Percentiles rank a stretch among this genome's conserved stretches.
phyloP scores from a whole-genome alignment of 768 basidiomycete species.

The Coprinopsis strossmayeri region DNA sequence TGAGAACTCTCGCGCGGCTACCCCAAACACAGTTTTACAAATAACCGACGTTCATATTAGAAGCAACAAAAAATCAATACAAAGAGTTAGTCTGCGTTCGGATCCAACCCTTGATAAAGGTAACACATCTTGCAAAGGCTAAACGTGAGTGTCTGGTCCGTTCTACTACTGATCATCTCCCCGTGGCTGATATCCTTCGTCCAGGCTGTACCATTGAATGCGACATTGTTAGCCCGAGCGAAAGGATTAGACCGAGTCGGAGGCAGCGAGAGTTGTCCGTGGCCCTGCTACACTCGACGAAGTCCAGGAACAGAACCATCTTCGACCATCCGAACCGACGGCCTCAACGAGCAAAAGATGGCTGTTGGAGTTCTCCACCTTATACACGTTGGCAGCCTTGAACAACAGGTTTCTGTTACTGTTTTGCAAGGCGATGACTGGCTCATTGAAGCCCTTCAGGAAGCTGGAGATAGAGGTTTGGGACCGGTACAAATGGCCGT shows the following conservation, averaged over 20 bases:
- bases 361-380: not conserved
- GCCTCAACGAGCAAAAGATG: slow-evolving; percentile 16
- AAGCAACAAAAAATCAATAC: too few species aligned
- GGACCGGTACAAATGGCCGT: slow-evolving; percentile 17
- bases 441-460: slow-evolving; percentile 14
- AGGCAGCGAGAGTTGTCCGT: slow-evolving; percentile 8
- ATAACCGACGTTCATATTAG: too few species aligned
- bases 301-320: slow-evolving; percentile 16
- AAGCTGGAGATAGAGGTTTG: slow-evolving; percentile 14
- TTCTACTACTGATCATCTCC: slow-evolving; percentile 14
- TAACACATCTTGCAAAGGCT: slow-evolving; percentile 14
- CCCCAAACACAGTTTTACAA: too few species aligned
- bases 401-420: slow-evolving; percentile 10
- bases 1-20: too few species aligned
- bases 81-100: slow-evolving; percentile 1
- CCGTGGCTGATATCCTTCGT: slow-evolving; percentile 19
- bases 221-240: slow-evolving; percentile 13
- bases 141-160: slow-evolving; percentile 14
- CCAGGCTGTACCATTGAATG: slow-evolving; percentile 9
- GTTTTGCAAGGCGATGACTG: slow-evolving; percentile 15
- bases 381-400: slow-evolving; percentile 15
- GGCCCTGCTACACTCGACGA: slow-evolving; percentile 10
- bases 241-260: slow-evolving; percentile 12
- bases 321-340: slow-evolving; percentile 11
- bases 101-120: slow-evolving; percentile 14